These are phyloP conservation scores for Coleophoma crateriformis DNA, from an alignment of 2,329 filamentous ascomycete genomes.

Conservation along the genomic window DNA sequence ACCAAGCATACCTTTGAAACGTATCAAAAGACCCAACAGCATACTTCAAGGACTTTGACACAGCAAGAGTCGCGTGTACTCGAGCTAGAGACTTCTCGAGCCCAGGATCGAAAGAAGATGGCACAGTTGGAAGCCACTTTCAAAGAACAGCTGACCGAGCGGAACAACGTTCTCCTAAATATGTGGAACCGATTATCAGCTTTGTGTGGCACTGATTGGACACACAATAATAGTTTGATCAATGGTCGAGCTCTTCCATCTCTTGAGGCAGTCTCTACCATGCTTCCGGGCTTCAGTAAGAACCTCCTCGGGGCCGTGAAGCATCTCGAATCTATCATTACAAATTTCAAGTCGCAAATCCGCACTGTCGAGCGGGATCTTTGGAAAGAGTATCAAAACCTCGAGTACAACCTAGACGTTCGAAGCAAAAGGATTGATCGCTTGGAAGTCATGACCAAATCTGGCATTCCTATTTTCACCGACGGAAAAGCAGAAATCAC, in stretches of 20 bases:
- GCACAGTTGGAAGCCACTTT: conserved; percentile 68
- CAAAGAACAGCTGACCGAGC: conserved; percentile 82
- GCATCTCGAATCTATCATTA: conserved; percentile 75
- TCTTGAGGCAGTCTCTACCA: conserved; percentile 78
- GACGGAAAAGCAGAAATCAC: conserved; percentile 42
- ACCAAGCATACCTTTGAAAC: conserved; percentile 87
- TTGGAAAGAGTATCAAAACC: conserved; percentile 82
- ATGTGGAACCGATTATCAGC: conserved; percentile 85
- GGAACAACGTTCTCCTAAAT: conserved; percentile 81
- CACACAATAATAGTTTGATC: conserved; percentile 81
- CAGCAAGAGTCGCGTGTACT: conserved; percentile 79
- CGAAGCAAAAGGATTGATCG: conserved; percentile 82
- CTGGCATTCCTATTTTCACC: conserved; percentile 41
- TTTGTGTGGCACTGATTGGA: conserved; percentile 88
- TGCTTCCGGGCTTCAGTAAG: conserved; percentile 82
- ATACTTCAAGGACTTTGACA: conserved; percentile 78
- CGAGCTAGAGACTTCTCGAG: conserved; percentile 78
- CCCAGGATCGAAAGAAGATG: conserved; percentile 72
- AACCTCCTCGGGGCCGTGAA: conserved; percentile 85
- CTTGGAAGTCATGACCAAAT: conserved; percentile 73
- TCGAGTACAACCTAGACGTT: conserved; percentile 75
- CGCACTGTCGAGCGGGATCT: conserved; percentile 82
- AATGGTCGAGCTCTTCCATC: conserved; percentile 79
- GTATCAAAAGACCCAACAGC: conserved; percentile 80
- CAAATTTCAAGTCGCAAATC: conserved; percentile 73